Conservation (phyloP, 495 filamentous ascomycete species). For the Letharia columbiana region DNA sequence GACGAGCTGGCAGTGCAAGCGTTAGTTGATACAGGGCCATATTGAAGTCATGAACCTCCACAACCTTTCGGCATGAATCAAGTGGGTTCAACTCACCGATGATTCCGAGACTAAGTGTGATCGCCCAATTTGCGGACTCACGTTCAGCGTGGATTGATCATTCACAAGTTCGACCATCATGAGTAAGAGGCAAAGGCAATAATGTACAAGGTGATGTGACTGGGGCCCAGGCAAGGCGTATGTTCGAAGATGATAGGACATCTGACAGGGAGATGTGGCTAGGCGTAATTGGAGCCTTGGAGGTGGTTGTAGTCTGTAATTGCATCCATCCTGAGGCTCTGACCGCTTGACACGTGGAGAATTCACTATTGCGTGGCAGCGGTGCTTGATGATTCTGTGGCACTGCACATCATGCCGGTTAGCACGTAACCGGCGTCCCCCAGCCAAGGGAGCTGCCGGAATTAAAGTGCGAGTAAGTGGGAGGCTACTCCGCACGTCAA, state of each 20-base stretch:
- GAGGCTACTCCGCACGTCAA: background rate
- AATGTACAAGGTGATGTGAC: background rate
- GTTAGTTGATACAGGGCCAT: background rate
- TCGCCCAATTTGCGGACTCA: background rate
- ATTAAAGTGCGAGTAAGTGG: background rate
- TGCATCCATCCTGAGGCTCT: background rate
- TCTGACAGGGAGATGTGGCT: background rate
- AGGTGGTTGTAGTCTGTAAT: background rate
- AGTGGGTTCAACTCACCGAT: no score
- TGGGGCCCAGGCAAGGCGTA: background rate
- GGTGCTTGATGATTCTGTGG: background rate
- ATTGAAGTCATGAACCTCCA: background rate
- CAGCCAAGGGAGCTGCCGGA: background rate
- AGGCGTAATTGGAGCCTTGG: background rate
- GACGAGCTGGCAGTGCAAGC: background rate
- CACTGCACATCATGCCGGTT: background rate
- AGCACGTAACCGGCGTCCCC: background rate
- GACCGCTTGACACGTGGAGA: background rate
- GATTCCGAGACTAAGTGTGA: no score
- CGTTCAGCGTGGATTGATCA: no score
- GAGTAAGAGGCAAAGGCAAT: background rate
- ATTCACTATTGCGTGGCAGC: background rate
- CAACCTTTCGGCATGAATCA: no score
- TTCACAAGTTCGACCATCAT: no score
- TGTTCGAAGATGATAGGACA: background rate